These are phyloP conservation scores for Phytophthora ramorum DNA, from an alignment of 352 stramenopile genomes.

Conservation along the genomic window DNA sequence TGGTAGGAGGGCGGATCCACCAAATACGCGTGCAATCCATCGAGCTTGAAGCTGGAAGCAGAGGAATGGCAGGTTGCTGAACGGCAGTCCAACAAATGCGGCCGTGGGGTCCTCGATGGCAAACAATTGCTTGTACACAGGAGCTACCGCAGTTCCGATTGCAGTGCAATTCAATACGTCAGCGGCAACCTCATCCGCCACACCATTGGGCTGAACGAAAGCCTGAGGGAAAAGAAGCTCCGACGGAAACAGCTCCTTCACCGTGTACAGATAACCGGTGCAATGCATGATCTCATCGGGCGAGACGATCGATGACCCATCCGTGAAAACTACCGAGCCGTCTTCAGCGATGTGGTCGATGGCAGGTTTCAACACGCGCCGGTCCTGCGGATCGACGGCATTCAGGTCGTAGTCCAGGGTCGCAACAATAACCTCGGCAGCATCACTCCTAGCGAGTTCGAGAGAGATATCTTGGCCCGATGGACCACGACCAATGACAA, in stretches of 20 bases:
- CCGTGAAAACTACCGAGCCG: conserved; percentile 61
- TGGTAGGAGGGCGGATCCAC: conserved; percentile 43
- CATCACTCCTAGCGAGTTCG: conserved; percentile 53
- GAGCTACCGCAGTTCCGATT: conserved; percentile 53
- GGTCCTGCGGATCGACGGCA: conserved; percentile 31
- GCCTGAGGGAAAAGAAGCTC: conserved; percentile 57
- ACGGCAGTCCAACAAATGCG: conserved; percentile 75
- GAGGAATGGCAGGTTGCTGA: conserved; percentile 82
- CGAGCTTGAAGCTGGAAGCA: conserved; percentile 84
- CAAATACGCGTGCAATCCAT: conserved; percentile 72
- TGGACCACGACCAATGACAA: conserved; percentile 71
- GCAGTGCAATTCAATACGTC: conserved; percentile 45
- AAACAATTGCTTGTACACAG: conserved; percentile 83
- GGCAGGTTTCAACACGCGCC: conserved; percentile 61
- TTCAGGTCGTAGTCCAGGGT: conserved; percentile 50
- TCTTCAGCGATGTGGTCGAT: conserved; percentile 60
- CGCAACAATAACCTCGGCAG: conserved; percentile 66
- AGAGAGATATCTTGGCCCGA: conserved; percentile 85
- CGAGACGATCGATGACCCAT: conserved; percentile 52
- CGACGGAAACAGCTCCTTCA: conserved; percentile 53
- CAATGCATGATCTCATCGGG: conserved; percentile 84
- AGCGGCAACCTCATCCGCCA: conserved; percentile 30
- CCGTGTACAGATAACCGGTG: conserved; percentile 78
- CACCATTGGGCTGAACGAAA: conserved; percentile 21
- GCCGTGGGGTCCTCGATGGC: conserved; percentile 77